Evolutionary conservation across 306 rosid genomes (phyloP).

Genomic region (Glycine latifolia): DNA sequence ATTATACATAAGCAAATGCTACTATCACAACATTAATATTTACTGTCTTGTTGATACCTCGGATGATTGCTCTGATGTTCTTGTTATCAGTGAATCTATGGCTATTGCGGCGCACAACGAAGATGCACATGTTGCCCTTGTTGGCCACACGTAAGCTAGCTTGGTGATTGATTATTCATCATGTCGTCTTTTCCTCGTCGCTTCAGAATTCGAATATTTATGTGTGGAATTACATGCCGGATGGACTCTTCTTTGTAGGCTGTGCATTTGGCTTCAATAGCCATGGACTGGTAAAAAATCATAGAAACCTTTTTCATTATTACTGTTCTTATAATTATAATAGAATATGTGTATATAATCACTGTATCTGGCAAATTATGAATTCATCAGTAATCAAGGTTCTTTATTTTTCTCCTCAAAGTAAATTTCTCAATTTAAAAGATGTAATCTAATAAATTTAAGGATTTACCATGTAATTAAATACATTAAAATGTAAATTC

Average conservation of each 20-base stretch:
- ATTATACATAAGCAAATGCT: not conserved
- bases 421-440: too few relatives aligned
- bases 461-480: too few relatives aligned
- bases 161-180: not conserved
- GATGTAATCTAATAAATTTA: too few relatives aligned
- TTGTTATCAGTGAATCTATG: conserved; percentile 70
- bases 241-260: conserved; percentile 68
- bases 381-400: too few relatives aligned
- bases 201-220: conserved; percentile 11
- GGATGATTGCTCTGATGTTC: conserved; percentile 86
- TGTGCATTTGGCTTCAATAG: conserved; percentile 68
- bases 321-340: too few relatives aligned
- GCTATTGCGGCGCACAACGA: conserved; percentile 90
- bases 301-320: too few relatives aligned
- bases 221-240: conserved; percentile 18
- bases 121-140: conserved; percentile 78
- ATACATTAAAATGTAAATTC: too few relatives aligned
- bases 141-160: conserved; percentile 88
- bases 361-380: too few relatives aligned
- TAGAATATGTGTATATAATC: too few relatives aligned
- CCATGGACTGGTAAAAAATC: conserved; percentile 63
- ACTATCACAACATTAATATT: too few relatives aligned
- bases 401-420: too few relatives aligned
- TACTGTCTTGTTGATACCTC: conserved; percentile 36
- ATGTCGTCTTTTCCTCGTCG: not conserved